A percentile compares a stretch with the other conserved stretches of the same genome.
Conservation (phyloP, 1,284 basidiomycete species). For the Laetiporus sulphureus region DNA sequence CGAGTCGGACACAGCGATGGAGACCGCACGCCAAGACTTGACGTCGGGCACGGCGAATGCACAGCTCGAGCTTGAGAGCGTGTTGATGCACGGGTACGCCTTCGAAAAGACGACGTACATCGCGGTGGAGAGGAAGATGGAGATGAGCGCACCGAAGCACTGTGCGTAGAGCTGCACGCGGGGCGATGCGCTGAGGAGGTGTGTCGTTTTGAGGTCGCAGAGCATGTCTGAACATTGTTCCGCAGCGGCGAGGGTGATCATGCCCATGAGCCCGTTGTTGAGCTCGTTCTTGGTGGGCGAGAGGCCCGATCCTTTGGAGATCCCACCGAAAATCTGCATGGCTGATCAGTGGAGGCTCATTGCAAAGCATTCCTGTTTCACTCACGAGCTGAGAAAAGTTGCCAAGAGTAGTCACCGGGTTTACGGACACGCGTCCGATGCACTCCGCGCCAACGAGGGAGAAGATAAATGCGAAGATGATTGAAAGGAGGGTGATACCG, state of each 20-base stretch:
- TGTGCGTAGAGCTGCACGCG: slow-evolving; percentile 60
- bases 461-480: slow-evolving; percentile 55
- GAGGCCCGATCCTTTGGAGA: slow-evolving; percentile 40
- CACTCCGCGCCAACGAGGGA: slow-evolving; percentile 49
- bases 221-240: slow-evolving; percentile 59
- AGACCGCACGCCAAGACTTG: slow-evolving; percentile 58
- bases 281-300: slow-evolving; percentile 34
- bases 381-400: slow-evolving; percentile 30
- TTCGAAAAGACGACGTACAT: slow-evolving; percentile 58
- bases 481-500: slow-evolving; percentile 51
- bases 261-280: slow-evolving; percentile 55
- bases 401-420: slow-evolving; percentile 50
- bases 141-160: slow-evolving; percentile 47
- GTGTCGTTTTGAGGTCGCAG: slow-evolving; percentile 64
- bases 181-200: slow-evolving; percentile 65
- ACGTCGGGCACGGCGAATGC: slow-evolving; percentile 43
- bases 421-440: slow-evolving; percentile 51
- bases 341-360: slow-evolving; percentile 12
- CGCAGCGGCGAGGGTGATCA: slow-evolving; percentile 52
- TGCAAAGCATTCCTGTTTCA: slow-evolving; percentile 7
- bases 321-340: slow-evolving; percentile 53
- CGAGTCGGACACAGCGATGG: slow-evolving; percentile 44
- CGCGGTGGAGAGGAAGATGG: slow-evolving; percentile 51
- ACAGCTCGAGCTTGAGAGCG: slow-evolving; percentile 19
- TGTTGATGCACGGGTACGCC: slow-evolving; percentile 58